These are phyloP conservation scores for Grosmannia huntii DNA, from an alignment of 2,329 filamentous ascomycete species.

Conservation along the genomic window DNA sequence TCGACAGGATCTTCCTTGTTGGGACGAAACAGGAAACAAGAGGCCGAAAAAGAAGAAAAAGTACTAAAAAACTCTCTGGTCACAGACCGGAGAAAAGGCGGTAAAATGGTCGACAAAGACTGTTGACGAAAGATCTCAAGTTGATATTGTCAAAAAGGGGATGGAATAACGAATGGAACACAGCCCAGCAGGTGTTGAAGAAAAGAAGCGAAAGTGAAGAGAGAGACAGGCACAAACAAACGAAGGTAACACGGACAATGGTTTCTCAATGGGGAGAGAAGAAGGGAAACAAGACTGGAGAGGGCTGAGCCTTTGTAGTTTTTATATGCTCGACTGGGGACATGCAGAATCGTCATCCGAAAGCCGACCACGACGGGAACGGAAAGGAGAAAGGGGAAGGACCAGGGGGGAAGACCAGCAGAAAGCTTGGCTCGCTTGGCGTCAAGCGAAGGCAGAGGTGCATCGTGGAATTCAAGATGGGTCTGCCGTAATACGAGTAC, in stretches of 20 bases:
- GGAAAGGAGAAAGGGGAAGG: background rate
- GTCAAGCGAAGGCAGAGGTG: too few species aligned
- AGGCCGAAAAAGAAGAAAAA: conserved; percentile 4
- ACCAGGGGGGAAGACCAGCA: background rate
- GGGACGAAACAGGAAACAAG: background rate
- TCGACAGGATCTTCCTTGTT: too few species aligned
- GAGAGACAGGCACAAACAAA: conserved; percentile 1
- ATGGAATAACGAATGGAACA: conserved; percentile 35
- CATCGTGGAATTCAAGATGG: too few species aligned
- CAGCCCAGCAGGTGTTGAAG: conserved; percentile 15
- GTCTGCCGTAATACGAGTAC: too few species aligned
- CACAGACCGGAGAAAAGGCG: conserved; percentile 32
- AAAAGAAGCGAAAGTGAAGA: conserved; percentile 25
- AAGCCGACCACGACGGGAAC: too few species aligned
- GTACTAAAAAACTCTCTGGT: conserved; percentile 24
- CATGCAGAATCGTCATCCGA: too few species aligned
- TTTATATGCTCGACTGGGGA: background rate
- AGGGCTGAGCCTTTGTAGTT: conserved; percentile 24
- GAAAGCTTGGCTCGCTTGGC: background rate
- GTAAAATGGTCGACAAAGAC: conserved; percentile 4
- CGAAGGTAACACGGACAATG: background rate
- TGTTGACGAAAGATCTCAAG: background rate
- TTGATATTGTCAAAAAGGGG: background rate
- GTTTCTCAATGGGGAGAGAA: background rate
- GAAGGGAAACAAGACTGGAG: conserved; percentile 19